These are phyloP conservation scores for Phallus indusiatus DNA, from an alignment of 768 basidiomycete genomes.

Conservation along the genomic window DNA sequence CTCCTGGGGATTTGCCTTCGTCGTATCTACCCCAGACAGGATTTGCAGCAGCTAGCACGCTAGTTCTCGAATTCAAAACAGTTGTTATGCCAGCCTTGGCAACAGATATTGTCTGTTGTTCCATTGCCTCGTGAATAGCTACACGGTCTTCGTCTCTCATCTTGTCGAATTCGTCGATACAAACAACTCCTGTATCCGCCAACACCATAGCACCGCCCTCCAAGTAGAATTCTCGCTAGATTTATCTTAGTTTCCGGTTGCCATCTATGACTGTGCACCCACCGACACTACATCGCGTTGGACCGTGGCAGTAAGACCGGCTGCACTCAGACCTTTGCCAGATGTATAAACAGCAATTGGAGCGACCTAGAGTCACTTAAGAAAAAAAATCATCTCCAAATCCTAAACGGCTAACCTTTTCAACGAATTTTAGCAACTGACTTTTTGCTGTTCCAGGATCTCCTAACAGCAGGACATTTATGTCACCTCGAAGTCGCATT, in stretches of 20 bases:
- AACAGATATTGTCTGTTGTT: constrained; percentile 98
- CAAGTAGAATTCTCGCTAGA: constrained; percentile 92
- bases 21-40: constrained; percentile 98
- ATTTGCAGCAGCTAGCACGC: constrained; percentile 94
- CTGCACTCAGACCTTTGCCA: constrained; percentile 96
- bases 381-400: not conserved
- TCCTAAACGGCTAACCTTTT: constrained; percentile 49
- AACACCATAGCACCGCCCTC: constrained; percentile 99
- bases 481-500: constrained; percentile 93
- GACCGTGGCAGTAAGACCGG: constrained; percentile 95
- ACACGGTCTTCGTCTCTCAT: constrained; percentile 99
- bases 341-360: constrained; percentile 98
- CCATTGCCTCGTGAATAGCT: constrained; percentile 99
- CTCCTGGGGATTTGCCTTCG: constrained; percentile 91
- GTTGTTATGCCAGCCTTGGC: constrained; percentile 99
- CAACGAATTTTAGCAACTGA: constrained; percentile 96
- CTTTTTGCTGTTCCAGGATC: constrained; percentile 99
- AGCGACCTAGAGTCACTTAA: constrained; percentile 52
- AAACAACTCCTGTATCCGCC: constrained; percentile 96
- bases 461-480: constrained; percentile 92
- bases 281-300: constrained; percentile 90
- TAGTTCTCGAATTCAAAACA: constrained; percentile 90
- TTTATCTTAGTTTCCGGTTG: not conserved
- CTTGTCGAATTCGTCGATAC: constrained; percentile 99
- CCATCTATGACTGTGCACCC: constrained; percentile 21